phyloP scores from a whole-genome alignment of 345 rosid species.

The Corymbia maculata region DNA sequence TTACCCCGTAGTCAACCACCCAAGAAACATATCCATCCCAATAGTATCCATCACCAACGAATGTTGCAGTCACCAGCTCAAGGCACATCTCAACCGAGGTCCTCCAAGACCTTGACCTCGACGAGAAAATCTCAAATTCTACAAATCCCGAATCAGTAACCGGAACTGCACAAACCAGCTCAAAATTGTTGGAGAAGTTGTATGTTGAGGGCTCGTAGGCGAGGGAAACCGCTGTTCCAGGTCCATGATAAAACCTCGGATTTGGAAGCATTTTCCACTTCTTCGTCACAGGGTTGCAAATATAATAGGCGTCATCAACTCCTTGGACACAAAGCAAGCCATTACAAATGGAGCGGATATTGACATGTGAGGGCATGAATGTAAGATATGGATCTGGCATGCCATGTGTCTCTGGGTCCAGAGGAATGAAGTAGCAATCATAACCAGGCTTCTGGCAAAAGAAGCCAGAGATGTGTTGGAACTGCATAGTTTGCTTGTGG shows the following conservation, averaged over 20 bases:
- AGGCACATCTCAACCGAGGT: not conserved
- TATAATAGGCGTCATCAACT: constrained; percentile 7
- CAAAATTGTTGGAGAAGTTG: constrained; percentile 5
- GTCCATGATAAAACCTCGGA: constrained; percentile 15
- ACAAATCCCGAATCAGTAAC: not conserved
- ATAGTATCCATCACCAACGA: constrained; percentile 12
- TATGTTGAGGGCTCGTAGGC: constrained; percentile 15
- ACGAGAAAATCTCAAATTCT: constrained; percentile 34
- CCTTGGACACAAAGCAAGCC: constrained; percentile 36
- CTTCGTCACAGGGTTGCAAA: constrained; percentile 35
- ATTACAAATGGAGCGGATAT: constrained; percentile 12
- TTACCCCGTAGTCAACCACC: constrained; percentile 4
- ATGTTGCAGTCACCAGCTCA: not conserved
- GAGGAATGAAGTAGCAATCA: constrained; percentile 10
- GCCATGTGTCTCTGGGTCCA: constrained; percentile 12
- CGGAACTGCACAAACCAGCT: constrained; percentile 22
- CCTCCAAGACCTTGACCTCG: constrained; percentile 31
- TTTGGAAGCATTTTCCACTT: constrained; percentile 22
- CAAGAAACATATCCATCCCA: constrained; percentile 11
- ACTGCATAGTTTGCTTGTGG: constrained; percentile 19
- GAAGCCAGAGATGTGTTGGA: constrained; percentile 25
- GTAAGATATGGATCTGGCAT: constrained; percentile 12
- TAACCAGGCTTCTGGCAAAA: constrained; percentile 12
- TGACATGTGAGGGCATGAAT: constrained; percentile 19
- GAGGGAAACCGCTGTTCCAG: constrained; percentile 18